Evolutionary conservation across 2,329 filamentous ascomycete species (phyloP).

Genomic region (Meredithiella fracta): DNA sequence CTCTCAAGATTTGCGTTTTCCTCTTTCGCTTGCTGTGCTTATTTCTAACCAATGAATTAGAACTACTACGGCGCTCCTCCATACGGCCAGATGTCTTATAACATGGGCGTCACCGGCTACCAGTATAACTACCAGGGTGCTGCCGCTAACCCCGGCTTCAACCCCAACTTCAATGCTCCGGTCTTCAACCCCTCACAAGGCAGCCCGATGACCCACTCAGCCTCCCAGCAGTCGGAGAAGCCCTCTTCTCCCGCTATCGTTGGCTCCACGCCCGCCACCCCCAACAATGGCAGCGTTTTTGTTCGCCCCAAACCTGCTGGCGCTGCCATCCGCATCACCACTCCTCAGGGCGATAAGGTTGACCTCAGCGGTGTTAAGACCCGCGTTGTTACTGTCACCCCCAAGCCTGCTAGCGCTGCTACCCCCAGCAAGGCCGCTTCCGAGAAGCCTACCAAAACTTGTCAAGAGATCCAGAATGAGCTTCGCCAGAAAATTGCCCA

Average conservation of each 20-base stretch:
- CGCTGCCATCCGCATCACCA: constrained; percentile 70
- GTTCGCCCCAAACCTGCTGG: constrained; percentile 18
- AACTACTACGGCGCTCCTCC: not conserved
- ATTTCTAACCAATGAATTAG: not conserved
- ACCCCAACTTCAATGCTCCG: constrained; percentile 16
- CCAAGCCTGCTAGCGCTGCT: constrained; percentile 55
- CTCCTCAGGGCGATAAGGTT: constrained; percentile 60
- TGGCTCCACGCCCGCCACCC: constrained; percentile 32
- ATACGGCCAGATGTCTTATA: not conserved
- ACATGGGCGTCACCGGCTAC: constrained; percentile 25
- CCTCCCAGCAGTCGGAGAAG: constrained; percentile 40
- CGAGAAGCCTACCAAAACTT: constrained; percentile 52
- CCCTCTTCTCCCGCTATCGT: constrained; percentile 41
- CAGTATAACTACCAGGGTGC: constrained; percentile 27
- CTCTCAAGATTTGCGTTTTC: not conserved
- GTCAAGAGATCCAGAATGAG: constrained; percentile 57
- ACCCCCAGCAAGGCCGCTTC: constrained; percentile 60
- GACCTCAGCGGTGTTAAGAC: constrained; percentile 47
- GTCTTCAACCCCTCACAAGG: constrained; percentile 21
- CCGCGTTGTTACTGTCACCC: constrained; percentile 44
- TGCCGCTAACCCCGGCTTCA: constrained; percentile 26
- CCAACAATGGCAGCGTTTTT: constrained; percentile 6
- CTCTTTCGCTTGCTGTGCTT: too few relatives aligned
- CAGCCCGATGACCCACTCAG: constrained; percentile 65
- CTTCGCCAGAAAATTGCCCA: constrained; percentile 64